Evolutionary conservation across 441 rosid genomes (phyloP), one percentile per base, ranked within the genome.

Genomic region (Kokia cookei): DNA sequence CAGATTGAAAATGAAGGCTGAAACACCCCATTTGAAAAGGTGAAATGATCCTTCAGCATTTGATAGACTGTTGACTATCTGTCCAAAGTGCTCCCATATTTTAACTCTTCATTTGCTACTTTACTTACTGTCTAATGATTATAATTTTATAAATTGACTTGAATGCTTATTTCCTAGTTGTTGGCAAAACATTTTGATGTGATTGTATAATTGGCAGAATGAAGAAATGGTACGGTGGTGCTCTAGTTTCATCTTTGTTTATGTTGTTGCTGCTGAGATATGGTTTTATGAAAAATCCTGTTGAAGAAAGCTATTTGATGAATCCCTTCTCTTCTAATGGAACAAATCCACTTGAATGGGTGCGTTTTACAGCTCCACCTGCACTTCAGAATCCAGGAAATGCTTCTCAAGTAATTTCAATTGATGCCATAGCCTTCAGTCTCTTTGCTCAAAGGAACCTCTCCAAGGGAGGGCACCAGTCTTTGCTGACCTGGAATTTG

Each of bases 141-240:
- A 37, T 5, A 27, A 55, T 72, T 50, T 66, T 53, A 7, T 72
- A 54, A 60, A 68, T 70, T n/a, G 24, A 72, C 64, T 80, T 68
- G 22, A 58, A 58, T 74, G 78, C 71, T 51, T 64, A 59, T 53
- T 61, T 35, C 14, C 15, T 17, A 26, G 43, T 58, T 71, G 55
- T 61, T 69, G 48, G 66, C 50, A 57, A 48, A 57, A 54, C 51
- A 35, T 66, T 63, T 77, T 84, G 69, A 65, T 72, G 58, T 37
- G 32, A 65, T 77, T 71, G 73, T 65, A 60, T 75, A 73, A 66
- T 74, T 47, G 72, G 67, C 82, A 90, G 76, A 75, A 93, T 96
- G 99, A 96, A 89, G 97, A 90, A 81, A 82, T 89, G 97, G 89
- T 90, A 90, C 2, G 92, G 93, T 9, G 91, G 91, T 48, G 84